phyloP scores from a whole-genome alignment of 1,284 basidiomycete genomes.

The Baeospora myosura region DNA sequence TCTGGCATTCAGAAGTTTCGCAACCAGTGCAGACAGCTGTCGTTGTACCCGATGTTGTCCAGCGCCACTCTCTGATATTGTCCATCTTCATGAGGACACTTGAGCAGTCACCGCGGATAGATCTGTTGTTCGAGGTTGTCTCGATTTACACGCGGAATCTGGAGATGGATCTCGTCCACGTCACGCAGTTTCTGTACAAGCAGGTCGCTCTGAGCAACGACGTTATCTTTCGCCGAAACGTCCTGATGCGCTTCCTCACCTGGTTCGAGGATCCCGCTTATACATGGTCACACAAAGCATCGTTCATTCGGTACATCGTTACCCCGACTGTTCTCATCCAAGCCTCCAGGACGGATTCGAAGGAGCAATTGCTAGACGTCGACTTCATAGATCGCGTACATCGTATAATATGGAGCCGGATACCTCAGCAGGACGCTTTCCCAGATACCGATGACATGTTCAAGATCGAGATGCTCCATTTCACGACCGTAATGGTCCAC shows the following conservation, averaged over 20 bases:
- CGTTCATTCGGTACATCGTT: conserved; percentile 81
- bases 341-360: conserved; percentile 45
- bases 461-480: conserved; percentile 85
- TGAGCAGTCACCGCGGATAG: conserved; percentile 66
- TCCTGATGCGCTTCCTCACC: conserved; percentile 80
- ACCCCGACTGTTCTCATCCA: conserved; percentile 86
- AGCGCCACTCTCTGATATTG: conserved; percentile 65
- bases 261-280: conserved; percentile 71
- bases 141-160: conserved; percentile 78
- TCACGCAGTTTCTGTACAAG: conserved; percentile 86
- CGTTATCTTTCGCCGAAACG: conserved; percentile 68
- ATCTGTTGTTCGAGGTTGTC: conserved; percentile 85
- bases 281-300: conserved; percentile 77
- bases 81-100: conserved; percentile 73
- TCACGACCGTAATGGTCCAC: conserved; percentile 88
- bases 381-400: conserved; percentile 70
- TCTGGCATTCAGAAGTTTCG: conserved; percentile 61
- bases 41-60: conserved; percentile 45
- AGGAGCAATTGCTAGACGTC: conserved; percentile 58
- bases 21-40: conserved; percentile 41
- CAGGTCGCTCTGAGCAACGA: conserved; percentile 71
- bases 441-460: conserved; percentile 70
- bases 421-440: conserved; percentile 55
- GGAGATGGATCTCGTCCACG: conserved; percentile 74
- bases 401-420: conserved; percentile 74